A percentile compares a stretch with the other conserved stretches of the same genome.
These are phyloP conservation scores for Cymbidium sinense DNA, from an alignment of 106 monocot genomes.

Conservation along the genomic window DNA sequence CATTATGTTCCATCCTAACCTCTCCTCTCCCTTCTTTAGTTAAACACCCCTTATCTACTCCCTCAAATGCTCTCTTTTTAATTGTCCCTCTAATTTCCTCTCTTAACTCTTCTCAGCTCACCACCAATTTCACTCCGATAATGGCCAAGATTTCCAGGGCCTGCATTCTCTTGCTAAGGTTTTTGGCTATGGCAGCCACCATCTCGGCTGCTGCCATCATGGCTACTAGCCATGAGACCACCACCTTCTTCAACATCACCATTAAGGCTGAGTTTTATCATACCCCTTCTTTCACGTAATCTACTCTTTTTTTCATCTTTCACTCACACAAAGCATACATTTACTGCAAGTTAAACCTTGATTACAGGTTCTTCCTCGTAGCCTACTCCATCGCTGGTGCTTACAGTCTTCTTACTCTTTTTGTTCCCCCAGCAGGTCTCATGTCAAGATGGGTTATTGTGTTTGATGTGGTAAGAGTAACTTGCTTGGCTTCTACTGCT, in stretches of 20 bases:
- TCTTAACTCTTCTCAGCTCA: background rate
- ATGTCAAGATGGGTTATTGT: constrained; percentile 28
- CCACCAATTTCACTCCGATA: background rate
- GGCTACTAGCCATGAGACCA: constrained; percentile 49
- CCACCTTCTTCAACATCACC: constrained; percentile 27
- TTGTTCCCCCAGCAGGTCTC: constrained; percentile 18
- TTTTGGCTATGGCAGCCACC: constrained; percentile 35
- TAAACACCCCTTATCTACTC: background rate
- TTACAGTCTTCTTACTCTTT: constrained; percentile 43
- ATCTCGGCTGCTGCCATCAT: constrained; percentile 42
- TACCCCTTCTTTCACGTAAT: constrained; percentile 40
- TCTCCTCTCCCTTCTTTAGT: background rate
- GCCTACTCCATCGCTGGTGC: constrained; percentile 33
- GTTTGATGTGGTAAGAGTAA: constrained; percentile 40
- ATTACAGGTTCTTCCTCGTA: constrained; percentile 55
- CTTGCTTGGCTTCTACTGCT: background rate
- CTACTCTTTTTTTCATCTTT: no score
- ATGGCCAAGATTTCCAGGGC: constrained; percentile 26
- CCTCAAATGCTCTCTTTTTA: background rate
- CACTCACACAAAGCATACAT: no score
- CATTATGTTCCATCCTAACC: background rate
- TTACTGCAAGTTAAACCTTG: background rate
- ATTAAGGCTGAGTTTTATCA: constrained; percentile 58
- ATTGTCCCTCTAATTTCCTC: background rate
- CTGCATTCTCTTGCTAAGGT: constrained; percentile 20